Evolutionary conservation across 257 asterid species (phyloP).

Genomic region (Coffea canephora): DNA sequence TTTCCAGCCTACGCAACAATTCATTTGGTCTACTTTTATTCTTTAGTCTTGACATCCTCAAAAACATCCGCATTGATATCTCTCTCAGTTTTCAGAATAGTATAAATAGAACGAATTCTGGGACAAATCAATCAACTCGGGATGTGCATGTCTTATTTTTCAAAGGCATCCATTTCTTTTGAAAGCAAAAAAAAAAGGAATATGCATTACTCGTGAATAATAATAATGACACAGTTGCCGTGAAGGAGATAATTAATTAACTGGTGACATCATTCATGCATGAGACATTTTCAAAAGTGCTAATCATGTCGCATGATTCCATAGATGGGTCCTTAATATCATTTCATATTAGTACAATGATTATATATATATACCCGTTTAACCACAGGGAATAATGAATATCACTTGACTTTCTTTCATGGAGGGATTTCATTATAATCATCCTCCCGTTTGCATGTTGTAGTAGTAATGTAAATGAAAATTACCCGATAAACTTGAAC

Average conservation of each 20-base stretch:
- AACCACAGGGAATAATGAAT: not conserved
- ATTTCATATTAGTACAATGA: slow-evolving; percentile 7
- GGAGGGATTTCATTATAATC: slow-evolving; percentile 1
- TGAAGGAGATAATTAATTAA: not conserved
- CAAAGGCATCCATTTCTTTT: no score
- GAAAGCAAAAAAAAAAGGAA: not conserved
- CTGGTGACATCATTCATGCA: not conserved
- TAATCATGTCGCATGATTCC: slow-evolving; percentile 13
- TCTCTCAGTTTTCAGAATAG: no score
- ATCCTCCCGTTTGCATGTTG: not conserved
- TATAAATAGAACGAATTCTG: not conserved
- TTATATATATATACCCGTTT: not conserved
- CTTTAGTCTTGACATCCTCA: no score
- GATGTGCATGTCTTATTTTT: no score
- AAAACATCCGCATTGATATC: no score
- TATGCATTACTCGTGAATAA: not conserved
- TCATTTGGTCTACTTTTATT: not conserved
- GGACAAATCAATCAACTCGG: not conserved
- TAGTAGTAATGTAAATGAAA: not conserved
- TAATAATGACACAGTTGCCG: not conserved
- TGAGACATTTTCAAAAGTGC: not conserved
- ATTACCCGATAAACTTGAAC: not conserved
- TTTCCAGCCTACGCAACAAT: not conserved
- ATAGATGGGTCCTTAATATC: slow-evolving; percentile 8
- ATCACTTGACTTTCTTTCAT: not conserved